phyloP scores from a whole-genome alignment of 2,329 filamentous ascomycete species.

The Fusarium devonianum region DNA sequence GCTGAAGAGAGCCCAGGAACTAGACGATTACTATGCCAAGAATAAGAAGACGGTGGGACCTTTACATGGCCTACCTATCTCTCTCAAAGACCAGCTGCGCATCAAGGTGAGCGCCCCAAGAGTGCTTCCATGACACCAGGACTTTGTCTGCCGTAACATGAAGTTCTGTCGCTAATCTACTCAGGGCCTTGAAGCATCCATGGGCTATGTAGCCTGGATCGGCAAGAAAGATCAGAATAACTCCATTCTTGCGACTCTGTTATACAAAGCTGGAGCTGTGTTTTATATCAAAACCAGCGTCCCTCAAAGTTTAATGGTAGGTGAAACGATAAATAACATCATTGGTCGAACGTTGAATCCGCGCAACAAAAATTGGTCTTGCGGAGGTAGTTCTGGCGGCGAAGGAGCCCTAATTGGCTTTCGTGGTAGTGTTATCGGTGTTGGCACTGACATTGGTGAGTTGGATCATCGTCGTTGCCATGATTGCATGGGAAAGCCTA shows the following conservation, averaged over 20 bases:
- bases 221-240: slow-evolving; percentile 43
- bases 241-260: slow-evolving; percentile 41
- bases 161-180: neutral
- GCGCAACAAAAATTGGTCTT: slow-evolving; percentile 43
- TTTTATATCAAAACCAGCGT: slow-evolving; percentile 39
- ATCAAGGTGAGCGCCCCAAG: slow-evolving; percentile 32
- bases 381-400: slow-evolving; percentile 49
- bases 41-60: slow-evolving; percentile 59
- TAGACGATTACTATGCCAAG: slow-evolving; percentile 55
- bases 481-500: slow-evolving; percentile 32
- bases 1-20: slow-evolving; percentile 52
- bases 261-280: slow-evolving; percentile 42
- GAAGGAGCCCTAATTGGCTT: slow-evolving; percentile 48
- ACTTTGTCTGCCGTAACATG: too few relatives aligned
- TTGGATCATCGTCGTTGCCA: neutral
- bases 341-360: slow-evolving; percentile 48
- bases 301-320: slow-evolving; percentile 35
- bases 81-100: slow-evolving; percentile 55
- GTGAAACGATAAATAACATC: slow-evolving; percentile 43
- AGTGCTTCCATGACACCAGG: too few relatives aligned
- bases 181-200: slow-evolving; percentile 55
- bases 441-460: slow-evolving; percentile 48
- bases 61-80: slow-evolving; percentile 68
- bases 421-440: slow-evolving; percentile 44
- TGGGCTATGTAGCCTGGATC: slow-evolving; percentile 47